phyloP scores from a whole-genome alignment of 345 rosid species.

The Syzygium grande region DNA sequence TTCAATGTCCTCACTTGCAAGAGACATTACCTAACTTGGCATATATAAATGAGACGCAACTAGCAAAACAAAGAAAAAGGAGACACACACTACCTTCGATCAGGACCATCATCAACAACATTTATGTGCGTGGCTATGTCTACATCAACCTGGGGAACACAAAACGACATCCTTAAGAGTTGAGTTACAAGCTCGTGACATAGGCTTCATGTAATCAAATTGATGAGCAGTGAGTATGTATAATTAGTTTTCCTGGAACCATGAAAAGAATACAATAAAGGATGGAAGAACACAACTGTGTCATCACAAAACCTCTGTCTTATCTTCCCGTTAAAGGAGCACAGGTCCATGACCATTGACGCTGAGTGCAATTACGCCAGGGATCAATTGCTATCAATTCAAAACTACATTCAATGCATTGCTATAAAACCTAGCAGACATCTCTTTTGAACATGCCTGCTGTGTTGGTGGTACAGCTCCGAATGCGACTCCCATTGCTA shows the following conservation, averaged over 20 bases:
- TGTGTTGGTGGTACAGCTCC: slow-evolving; percentile 74
- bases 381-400: neutral
- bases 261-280: neutral
- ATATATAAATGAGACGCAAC: neutral
- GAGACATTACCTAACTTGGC: neutral
- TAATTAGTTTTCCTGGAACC: neutral
- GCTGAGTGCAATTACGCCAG: neutral
- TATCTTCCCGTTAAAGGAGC: neutral
- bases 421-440: neutral
- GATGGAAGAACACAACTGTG: neutral
- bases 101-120: slow-evolving; percentile 61
- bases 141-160: slow-evolving; percentile 70
- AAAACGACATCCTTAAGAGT: neutral
- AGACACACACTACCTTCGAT: slow-evolving; percentile 55
- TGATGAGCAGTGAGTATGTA: neutral
- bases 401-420: neutral
- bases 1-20: neutral
- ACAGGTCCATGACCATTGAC: neutral
- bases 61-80: slow-evolving; percentile 8
- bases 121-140: slow-evolving; percentile 82
- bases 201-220: neutral
- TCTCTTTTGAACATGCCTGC: slow-evolving; percentile 28
- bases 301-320: neutral
- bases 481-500: slow-evolving; percentile 94
- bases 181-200: neutral